Percentiles rank a stretch among this genome's conserved stretches.
phyloP scores from a whole-genome alignment of 2,329 filamentous ascomycete genomes.

The Fusarium haematococcum region DNA sequence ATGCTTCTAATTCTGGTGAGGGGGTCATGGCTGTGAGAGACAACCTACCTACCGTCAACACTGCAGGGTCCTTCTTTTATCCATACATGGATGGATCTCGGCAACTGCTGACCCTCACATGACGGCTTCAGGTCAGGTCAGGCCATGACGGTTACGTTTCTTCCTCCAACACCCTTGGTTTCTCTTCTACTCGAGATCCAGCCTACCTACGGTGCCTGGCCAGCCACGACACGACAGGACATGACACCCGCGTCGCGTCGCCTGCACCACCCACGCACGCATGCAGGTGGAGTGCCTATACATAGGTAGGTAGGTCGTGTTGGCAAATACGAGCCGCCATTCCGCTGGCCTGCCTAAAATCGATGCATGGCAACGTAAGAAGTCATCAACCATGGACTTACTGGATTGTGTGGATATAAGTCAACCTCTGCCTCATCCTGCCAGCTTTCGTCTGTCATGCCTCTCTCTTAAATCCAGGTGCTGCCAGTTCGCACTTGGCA shows the following conservation, averaged over 20 bases:
- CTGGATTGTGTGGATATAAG: not conserved
- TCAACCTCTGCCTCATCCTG: not conserved
- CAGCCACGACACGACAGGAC: not conserved
- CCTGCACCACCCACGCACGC: not conserved
- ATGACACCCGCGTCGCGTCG: not conserved
- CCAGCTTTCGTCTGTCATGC: not conserved
- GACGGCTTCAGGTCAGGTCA: not conserved
- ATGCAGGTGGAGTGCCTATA: not conserved
- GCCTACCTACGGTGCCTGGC: not conserved
- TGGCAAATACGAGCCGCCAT: constrained; percentile 1
- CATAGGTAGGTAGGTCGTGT: not conserved
- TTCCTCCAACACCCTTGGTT: too few species aligned
- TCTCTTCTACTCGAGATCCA: not conserved
- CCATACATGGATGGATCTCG: not conserved
- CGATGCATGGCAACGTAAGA: not conserved
- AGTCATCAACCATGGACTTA: not conserved
- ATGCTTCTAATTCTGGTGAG: not conserved
- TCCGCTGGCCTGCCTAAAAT: not conserved
- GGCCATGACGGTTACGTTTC: not conserved
- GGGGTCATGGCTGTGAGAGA: not conserved
- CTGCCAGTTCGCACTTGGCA: too few species aligned
- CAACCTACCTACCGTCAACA: not conserved
- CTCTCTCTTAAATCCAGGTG: not conserved
- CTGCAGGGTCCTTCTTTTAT: not conserved
- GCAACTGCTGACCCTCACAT: not conserved